phyloP scores from a whole-genome alignment of 1,284 basidiomycete species.

The Apiotrichum mycotoxinovorans region DNA sequence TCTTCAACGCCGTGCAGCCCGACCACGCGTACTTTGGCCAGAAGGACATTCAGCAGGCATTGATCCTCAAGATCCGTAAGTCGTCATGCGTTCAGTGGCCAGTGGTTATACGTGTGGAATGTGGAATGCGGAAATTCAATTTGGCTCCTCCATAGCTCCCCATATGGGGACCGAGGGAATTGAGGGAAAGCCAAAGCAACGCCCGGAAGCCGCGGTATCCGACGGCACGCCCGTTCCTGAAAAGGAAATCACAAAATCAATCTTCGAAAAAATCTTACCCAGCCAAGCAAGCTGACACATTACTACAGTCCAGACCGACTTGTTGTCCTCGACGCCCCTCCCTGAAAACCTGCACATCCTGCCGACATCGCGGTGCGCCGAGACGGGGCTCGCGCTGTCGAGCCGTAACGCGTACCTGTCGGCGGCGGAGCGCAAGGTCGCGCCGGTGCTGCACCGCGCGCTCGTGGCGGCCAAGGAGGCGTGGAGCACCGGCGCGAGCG shows the following conservation, averaged over 20 bases:
- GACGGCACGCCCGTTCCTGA: too few relatives aligned
- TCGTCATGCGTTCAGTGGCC: not conserved
- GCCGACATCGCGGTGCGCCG: constrained; percentile 67
- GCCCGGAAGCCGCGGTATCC: too few relatives aligned
- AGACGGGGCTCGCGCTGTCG: constrained; percentile 73
- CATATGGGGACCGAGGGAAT: too few relatives aligned
- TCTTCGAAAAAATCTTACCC: too few relatives aligned
- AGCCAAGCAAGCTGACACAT: not conserved
- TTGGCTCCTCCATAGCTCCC: too few relatives aligned
- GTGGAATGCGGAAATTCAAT: not conserved
- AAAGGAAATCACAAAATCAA: too few relatives aligned
- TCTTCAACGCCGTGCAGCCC: constrained; percentile 92
- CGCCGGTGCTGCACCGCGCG: constrained; percentile 70
- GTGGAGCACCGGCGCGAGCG: constrained; percentile 59
- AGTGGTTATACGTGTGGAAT: not conserved
- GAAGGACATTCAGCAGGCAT: constrained; percentile 95
- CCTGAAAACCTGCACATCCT: constrained; percentile 71
- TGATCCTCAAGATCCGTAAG: constrained; percentile 70
- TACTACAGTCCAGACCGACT: constrained; percentile 65
- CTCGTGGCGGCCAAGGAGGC: constrained; percentile 58
- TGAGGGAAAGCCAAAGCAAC: too few relatives aligned
- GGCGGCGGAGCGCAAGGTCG: constrained; percentile 60
- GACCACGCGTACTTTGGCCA: constrained; percentile 93
- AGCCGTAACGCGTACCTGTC: constrained; percentile 87
- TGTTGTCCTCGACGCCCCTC: constrained; percentile 72